Conservation (phyloP, 176 grass and related monocot genomes). For the Leersia perrieri region DNA sequence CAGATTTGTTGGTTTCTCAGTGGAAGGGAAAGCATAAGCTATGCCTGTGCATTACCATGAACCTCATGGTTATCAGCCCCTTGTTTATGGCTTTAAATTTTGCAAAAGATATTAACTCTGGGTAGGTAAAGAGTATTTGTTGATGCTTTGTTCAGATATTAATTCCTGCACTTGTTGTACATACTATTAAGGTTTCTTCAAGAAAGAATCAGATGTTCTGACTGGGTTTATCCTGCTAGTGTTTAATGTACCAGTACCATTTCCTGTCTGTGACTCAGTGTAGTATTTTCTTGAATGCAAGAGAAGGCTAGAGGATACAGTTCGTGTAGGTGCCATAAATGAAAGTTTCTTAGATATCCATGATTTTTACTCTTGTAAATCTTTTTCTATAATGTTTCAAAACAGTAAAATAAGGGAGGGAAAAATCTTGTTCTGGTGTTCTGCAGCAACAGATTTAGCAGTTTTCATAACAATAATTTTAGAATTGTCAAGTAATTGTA, state of each 20-base stretch:
- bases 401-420: background rate
- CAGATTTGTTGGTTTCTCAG: background rate
- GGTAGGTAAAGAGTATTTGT: background rate
- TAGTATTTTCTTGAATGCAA: slow-evolving; percentile 4
- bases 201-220: background rate
- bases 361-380: background rate
- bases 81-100: background rate
- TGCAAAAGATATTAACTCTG: background rate
- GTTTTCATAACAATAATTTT: no score
- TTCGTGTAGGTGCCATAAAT: background rate
- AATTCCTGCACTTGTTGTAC: background rate
- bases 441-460: background rate
- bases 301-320: background rate
- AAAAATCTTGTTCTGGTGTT: background rate
- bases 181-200: background rate
- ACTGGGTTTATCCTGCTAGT: background rate
- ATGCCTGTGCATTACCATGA: background rate
- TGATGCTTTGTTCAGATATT: background rate
- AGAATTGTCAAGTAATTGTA: no score
- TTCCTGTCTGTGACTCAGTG: background rate
- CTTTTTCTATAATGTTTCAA: background rate
- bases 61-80: background rate
- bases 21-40: background rate
- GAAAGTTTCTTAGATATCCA: background rate
- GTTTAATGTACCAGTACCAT: background rate